A percentile compares a stretch with the other conserved stretches of the same genome.
Evolutionary conservation across 2,329 filamentous ascomycete species (phyloP).

Genomic region (Sarocladium kiliense): DNA sequence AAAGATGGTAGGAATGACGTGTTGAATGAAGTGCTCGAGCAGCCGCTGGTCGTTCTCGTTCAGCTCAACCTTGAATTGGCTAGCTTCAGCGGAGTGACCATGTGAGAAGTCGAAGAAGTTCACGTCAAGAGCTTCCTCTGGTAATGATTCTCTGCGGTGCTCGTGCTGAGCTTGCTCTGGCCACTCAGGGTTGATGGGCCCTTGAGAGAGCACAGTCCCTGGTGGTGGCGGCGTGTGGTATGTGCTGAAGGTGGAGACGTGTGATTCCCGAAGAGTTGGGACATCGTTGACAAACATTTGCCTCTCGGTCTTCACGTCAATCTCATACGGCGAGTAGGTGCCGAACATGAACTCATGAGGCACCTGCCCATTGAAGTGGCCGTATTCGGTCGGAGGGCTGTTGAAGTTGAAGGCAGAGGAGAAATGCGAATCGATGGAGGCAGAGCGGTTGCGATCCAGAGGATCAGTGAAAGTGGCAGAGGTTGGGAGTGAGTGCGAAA

Average conservation of each 20-base stretch:
- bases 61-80: slow-evolving; percentile 72
- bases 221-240: slow-evolving; percentile 73
- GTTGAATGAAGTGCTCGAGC: slow-evolving; percentile 85
- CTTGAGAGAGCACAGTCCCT: slow-evolving; percentile 60
- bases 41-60: slow-evolving; percentile 84
- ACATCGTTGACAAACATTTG: slow-evolving; percentile 93
- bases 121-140: slow-evolving; percentile 62
- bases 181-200: slow-evolving; percentile 62
- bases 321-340: slow-evolving; percentile 75
- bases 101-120: slow-evolving; percentile 82
- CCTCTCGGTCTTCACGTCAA: slow-evolving; percentile 92
- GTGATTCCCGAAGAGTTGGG: slow-evolving; percentile 78
- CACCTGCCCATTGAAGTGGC: slow-evolving; percentile 58
- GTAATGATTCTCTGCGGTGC: slow-evolving; percentile 56
- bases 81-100: slow-evolving; percentile 51
- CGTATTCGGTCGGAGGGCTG: slow-evolving; percentile 53
- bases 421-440: slow-evolving; percentile 76
- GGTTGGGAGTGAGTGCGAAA: slow-evolving; percentile 77
- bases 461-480: slow-evolving; percentile 76
- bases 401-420: slow-evolving; percentile 70
- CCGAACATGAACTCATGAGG: slow-evolving; percentile 54
- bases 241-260: slow-evolving; percentile 89
- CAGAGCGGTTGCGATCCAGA: slow-evolving; percentile 66
- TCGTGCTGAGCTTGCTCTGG: slow-evolving; percentile 26
- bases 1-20: slow-evolving; percentile 83